Evolutionary conservation across 2,329 filamentous ascomycete species (phyloP), one percentile per base, ranked within the genome.

Genomic region (Talaromyces piceae): DNA sequence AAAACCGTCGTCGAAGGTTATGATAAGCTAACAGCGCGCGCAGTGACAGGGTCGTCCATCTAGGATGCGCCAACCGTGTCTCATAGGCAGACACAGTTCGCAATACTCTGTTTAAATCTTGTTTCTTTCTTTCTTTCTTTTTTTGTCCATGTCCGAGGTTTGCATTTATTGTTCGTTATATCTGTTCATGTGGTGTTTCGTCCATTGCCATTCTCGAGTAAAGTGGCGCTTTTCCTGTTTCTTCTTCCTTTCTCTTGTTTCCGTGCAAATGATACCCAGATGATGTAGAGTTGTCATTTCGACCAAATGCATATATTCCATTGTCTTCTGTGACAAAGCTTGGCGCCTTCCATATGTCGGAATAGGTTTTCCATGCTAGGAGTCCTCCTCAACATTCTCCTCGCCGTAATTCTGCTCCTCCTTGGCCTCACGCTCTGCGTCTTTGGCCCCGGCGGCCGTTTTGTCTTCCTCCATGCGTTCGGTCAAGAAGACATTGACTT

Each of bases 341-440:
- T 25, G 39, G 7, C 7, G 28, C 7, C 13, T 13, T 13, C 28
- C 28, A 30, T 7, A 7, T 30, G 28, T 13, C 3, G 23, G 6
- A 26, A 6, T 8, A 7, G n/a, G 20, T 41, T 23, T 16, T 23
- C 13, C 12, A 22, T 31, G 23, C 50, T 47, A 53, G 50, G 31
- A 33, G 44, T 87, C 84, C 39, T 87, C 84, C 46, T 84, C 82
- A 11, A 80, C 73, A 22, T 83, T 80, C 66, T 95, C 89, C 67
- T 95, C 90, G 45, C 89, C 90, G 64, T 95, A 95, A 63, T 90
- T 79, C 56, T 80, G 77, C 54, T 75, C 74, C 50, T 75, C 73
- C 49, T 70, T 68, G 45, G 66, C 63, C 54, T 70, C 67, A 47
- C 67, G 63, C 20, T 66, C 66, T n/a, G 65, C 69, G 22, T 67